Conservation (phyloP, 1,139 yeast species). For the Debaryomyces robertsiae region DNA sequence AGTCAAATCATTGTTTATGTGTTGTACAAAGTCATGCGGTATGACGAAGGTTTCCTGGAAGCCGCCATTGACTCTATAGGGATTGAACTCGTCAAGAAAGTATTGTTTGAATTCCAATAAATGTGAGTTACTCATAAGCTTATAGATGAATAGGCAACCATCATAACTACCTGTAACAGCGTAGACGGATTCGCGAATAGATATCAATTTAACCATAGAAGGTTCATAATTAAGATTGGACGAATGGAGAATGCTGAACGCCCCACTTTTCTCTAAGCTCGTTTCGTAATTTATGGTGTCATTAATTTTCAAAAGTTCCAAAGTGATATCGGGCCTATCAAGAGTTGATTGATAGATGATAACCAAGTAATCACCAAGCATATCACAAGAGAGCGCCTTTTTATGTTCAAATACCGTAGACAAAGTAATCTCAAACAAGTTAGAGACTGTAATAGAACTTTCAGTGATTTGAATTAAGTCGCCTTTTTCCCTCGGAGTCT, state of each 20-base stretch:
- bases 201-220: constrained; percentile 20
- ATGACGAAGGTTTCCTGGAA: constrained; percentile 15
- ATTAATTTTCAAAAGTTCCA: constrained; percentile 9
- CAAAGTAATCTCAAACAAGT: constrained; percentile 18
- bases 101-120: constrained; percentile 1
- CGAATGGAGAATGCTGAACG: constrained; percentile 8
- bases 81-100: constrained; percentile 12
- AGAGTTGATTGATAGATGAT: constrained; percentile 19
- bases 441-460: constrained; percentile 25
- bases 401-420: constrained; percentile 13
- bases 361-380: constrained; percentile 16
- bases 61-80: constrained; percentile 8
- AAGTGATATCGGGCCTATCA: not conserved
- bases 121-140: not conserved
- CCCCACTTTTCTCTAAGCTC: constrained; percentile 5
- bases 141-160: constrained; percentile 18
- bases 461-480: constrained; percentile 35
- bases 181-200: constrained; percentile 4
- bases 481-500: constrained; percentile 9
- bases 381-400: constrained; percentile 20
- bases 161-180: constrained; percentile 26
- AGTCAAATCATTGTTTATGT: constrained; percentile 3
- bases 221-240: constrained; percentile 19
- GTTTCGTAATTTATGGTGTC: constrained; percentile 3
- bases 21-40: constrained; percentile 22